Evolutionary conservation across 805 yeast genomes (phyloP).

Genomic region (Hanseniaspora valbyensis): DNA sequence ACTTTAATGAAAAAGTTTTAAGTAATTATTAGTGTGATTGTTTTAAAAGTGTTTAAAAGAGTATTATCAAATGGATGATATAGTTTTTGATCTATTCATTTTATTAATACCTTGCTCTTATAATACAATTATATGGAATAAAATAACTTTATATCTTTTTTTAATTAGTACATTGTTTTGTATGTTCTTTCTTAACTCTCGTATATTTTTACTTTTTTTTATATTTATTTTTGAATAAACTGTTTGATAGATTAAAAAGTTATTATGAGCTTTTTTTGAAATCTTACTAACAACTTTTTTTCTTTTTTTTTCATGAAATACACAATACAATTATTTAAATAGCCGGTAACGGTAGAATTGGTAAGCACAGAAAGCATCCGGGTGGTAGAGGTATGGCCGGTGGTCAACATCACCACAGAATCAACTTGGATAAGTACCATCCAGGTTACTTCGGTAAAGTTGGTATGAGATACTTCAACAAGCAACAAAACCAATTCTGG

Average conservation of each 20-base stretch:
- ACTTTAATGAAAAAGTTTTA: not conserved
- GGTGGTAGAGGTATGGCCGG: conserved; percentile 99
- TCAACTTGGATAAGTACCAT: conserved; percentile 99
- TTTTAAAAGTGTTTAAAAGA: not conserved
- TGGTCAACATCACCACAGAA: conserved; percentile 99
- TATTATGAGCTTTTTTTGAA: too few relatives aligned
- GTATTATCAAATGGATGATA: not conserved
- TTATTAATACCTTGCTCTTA: not conserved
- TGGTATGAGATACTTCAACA: conserved; percentile 99
- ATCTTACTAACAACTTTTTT: conserved; percentile 12
- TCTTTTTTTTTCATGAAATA: not conserved
- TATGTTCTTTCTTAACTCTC: conserved; percentile 2
- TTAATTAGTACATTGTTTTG: conserved; percentile 7
- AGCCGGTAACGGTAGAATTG: conserved; percentile 99
- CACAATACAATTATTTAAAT: too few relatives aligned
- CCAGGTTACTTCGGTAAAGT: conserved; percentile 99
- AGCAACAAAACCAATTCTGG: conserved; percentile 91
- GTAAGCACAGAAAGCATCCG: conserved; percentile 99
- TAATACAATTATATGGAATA: conserved; percentile 2
- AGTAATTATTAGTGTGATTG: not conserved
- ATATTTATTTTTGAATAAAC: too few relatives aligned
- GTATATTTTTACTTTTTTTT: too few relatives aligned
- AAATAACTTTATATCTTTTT: not conserved
- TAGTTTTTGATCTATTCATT: too few relatives aligned
- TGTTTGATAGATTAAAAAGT: too few relatives aligned